Base-by-base conservation (phyloP, 768 basidiomycete species). In the Galerina sulciceps region DNA sequence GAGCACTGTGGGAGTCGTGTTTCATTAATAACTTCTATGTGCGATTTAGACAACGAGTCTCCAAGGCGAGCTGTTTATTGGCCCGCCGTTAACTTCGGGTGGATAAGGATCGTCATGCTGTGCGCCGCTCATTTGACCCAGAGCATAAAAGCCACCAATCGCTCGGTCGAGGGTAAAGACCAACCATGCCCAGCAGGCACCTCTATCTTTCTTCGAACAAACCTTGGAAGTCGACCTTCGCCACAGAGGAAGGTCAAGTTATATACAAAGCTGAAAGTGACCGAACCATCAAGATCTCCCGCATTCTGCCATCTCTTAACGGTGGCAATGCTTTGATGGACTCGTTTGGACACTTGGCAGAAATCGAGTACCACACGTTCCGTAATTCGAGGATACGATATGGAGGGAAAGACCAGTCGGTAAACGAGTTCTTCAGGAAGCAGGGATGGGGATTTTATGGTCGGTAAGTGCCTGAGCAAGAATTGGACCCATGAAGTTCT, bases 261-360 rank as follows among this genome's bases (percentile, higher is more conserved):
- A 22, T 71, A 8, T 69, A 69, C 61, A 67, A 65, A 44, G 64
- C 62, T 26, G 54, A 59, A 14, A 61, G 65, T 4, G 61, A 59
- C 0, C 49, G 37, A 36, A 54, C 41, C n/a, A 22, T 62, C 22
- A 37, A 23, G 20, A 53, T 53, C 14, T 31, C 37, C 2, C 23
- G 40, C 10, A 41, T 41, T 4, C 3, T 42, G 26, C 40, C 22
- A 15, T 40, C 51, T 31, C 8, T 31, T 31, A 31, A 31, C 5
- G 15, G 18, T 35, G 31, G 6, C 9, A 23, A 14, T 11, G n/a
- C 53, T 14, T 36, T 46, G 35, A 31, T 46, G 44, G 34, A 41
- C 35, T 31, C 34, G 1, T 55, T 46, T 17, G 23, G 10, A 4
- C 45, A 59, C 4, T 35, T 65, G 17, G 67, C 61, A 2, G 48